Percentiles rank a stretch among this genome's conserved stretches.
Evolutionary conservation across 2,329 filamentous ascomycete genomes (phyloP).

Genomic region (Cladorrhinum sp.): DNA sequence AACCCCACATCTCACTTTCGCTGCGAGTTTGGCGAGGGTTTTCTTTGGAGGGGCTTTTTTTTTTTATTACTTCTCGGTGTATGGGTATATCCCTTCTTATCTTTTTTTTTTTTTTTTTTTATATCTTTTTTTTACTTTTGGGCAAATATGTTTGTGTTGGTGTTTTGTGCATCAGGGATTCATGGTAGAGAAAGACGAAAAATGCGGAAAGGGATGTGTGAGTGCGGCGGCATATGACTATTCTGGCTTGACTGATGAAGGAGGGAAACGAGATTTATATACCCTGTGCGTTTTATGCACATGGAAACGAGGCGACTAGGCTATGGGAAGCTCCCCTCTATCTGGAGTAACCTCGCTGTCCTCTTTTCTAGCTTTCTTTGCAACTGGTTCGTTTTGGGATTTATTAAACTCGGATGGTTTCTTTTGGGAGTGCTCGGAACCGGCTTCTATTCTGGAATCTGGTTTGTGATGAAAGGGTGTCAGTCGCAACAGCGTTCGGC

Average conservation of each 20-base stretch:
- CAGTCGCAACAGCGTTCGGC: too few species aligned
- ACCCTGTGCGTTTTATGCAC: neutral
- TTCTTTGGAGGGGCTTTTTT: neutral
- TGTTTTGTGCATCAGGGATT: neutral
- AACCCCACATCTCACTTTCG: neutral
- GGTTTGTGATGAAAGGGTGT: too few species aligned
- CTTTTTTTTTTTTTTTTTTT: neutral
- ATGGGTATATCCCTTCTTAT: neutral
- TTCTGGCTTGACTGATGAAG: neutral
- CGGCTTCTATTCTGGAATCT: too few species aligned
- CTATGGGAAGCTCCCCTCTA: neutral
- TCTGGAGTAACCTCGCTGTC: neutral
- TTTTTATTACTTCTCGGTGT: neutral
- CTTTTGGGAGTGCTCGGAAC: too few species aligned
- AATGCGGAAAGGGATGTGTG: neutral
- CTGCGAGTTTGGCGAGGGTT: neutral
- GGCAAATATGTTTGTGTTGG: neutral
- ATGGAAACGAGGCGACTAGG: neutral
- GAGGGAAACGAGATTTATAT: neutral
- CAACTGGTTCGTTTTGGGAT: too few species aligned
- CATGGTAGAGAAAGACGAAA: neutral
- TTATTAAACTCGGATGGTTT: too few species aligned
- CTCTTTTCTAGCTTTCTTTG: neutral
- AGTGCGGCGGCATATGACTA: neutral
- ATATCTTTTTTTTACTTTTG: neutral